A percentile compares a stretch with the other conserved stretches of the same genome.
These are phyloP conservation scores for Murraya koenigii DNA, from an alignment of 345 rosid genomes.

Conservation along the genomic window DNA sequence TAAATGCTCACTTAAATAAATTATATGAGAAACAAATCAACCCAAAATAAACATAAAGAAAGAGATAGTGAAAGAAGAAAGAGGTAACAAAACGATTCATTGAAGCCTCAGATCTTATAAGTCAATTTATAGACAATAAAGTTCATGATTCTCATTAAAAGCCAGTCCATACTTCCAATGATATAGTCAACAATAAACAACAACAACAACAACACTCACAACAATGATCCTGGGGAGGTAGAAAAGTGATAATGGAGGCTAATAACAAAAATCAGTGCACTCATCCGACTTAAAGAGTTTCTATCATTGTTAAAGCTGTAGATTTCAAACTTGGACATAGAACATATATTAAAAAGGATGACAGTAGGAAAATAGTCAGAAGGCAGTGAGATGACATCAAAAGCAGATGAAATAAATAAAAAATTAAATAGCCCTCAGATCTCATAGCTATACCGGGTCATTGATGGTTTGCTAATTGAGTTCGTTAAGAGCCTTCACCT, in stretches of 20 bases:
- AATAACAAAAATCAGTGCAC: slow-evolving; percentile 5
- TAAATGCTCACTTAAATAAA: too few species aligned
- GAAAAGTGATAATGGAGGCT: not conserved
- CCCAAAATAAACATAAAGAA: not conserved
- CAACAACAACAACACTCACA: not conserved
- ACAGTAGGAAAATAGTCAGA: too few species aligned
- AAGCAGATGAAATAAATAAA: not conserved
- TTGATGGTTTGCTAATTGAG: slow-evolving; percentile 9
- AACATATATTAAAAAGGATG: too few species aligned
- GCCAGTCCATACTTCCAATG: not conserved
- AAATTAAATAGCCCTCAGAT: slow-evolving; percentile 23
- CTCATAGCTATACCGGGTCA: slow-evolving; percentile 24
- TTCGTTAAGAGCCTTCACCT: slow-evolving; percentile 8
- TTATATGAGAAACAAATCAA: too few species aligned
- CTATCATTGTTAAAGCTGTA: not conserved
- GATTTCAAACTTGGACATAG: not conserved
- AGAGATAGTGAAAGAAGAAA: not conserved
- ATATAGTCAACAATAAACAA: not conserved
- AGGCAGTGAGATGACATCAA: not conserved
- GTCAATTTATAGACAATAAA: not conserved
- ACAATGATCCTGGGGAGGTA: not conserved
- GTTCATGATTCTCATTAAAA: slow-evolving; percentile 1
- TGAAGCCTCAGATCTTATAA: not conserved
- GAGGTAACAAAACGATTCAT: too few species aligned
- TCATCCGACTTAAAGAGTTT: not conserved